Evolutionary conservation across 2,329 filamentous ascomycete genomes (phyloP).

Genomic region (Fusarium tuaranense): DNA sequence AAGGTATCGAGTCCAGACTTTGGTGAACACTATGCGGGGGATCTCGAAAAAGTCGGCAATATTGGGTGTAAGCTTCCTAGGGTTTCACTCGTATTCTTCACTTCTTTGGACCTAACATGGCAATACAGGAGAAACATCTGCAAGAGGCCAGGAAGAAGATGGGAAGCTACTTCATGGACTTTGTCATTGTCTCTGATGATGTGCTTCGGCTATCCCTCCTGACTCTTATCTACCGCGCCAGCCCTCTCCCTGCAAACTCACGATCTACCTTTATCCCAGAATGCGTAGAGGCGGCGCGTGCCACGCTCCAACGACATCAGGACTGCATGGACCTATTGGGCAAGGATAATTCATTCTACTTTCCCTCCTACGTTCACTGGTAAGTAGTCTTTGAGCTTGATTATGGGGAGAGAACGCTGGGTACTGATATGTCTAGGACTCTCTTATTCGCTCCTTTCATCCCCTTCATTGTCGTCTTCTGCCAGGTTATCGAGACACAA

Average conservation of each 20-base stretch:
- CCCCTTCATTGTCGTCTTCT: conserved; percentile 66
- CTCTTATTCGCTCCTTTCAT: conserved; percentile 64
- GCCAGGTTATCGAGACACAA: conserved; percentile 61
- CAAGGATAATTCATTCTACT: conserved; percentile 52
- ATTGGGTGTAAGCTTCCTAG: conserved; percentile 27
- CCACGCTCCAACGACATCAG: conserved; percentile 54
- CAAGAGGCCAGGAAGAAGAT: conserved; percentile 39
- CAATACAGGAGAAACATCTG: conserved; percentile 28
- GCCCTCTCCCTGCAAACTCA: conserved; percentile 44
- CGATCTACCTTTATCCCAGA: conserved; percentile 54
- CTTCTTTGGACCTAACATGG: neutral
- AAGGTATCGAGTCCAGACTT: conserved; percentile 47
- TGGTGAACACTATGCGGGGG: conserved; percentile 48
- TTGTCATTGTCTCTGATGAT: conserved; percentile 54
- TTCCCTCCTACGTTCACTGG: conserved; percentile 57
- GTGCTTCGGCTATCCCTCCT: conserved; percentile 57
- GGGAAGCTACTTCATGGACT: conserved; percentile 48
- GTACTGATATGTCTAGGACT: conserved; percentile 49
- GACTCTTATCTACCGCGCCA: conserved; percentile 57
- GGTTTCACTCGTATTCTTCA: neutral
- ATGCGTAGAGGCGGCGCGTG: conserved; percentile 56
- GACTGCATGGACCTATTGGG: conserved; percentile 55
- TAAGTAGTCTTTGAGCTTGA: conserved; percentile 34
- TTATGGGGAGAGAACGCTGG: no score
- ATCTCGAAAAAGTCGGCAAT: conserved; percentile 36